Evolutionary conservation across 192 early-diverging fungal genomes (phyloP).

Genomic region (Coemansia sp.): DNA sequence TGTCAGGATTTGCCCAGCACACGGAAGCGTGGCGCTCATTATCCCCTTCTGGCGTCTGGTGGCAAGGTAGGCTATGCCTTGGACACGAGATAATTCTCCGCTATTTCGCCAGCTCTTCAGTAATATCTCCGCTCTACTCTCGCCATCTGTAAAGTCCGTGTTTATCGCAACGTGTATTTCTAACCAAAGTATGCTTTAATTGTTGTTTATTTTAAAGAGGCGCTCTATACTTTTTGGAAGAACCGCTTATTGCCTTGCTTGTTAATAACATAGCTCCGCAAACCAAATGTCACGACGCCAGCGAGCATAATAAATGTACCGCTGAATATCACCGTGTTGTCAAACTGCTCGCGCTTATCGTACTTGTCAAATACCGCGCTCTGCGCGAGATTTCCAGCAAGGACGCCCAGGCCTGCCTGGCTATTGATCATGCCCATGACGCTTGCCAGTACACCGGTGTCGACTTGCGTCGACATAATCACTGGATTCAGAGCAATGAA

Average conservation of each 20-base stretch:
- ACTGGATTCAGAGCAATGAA: conserved; percentile 46
- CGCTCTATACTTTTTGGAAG: conserved; percentile 15
- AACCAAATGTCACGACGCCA: conserved; percentile 11
- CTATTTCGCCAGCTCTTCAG: conserved; percentile 1
- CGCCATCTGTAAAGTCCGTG: background rate
- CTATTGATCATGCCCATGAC: conserved; percentile 29
- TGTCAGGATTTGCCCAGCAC: background rate
- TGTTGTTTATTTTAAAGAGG: background rate
- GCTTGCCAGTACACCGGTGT: conserved; percentile 10
- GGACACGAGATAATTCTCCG: conserved; percentile 27
- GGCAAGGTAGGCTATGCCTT: background rate
- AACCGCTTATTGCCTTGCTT: conserved; percentile 3
- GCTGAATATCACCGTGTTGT: conserved; percentile 44
- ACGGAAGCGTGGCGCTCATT: background rate
- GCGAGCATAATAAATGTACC: conserved; percentile 33
- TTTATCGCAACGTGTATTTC: background rate
- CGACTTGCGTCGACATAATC: conserved; percentile 21
- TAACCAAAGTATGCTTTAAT: background rate
- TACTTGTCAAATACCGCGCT: conserved; percentile 28
- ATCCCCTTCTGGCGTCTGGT: background rate
- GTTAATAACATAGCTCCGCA: conserved; percentile 27
- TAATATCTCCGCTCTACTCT: background rate
- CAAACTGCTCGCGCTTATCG: conserved; percentile 27
- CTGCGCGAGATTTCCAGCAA: conserved; percentile 28
- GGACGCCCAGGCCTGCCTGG: conserved; percentile 20